phyloP scores from a whole-genome alignment of 257 asterid genomes.

The Cruciata laevipes region DNA sequence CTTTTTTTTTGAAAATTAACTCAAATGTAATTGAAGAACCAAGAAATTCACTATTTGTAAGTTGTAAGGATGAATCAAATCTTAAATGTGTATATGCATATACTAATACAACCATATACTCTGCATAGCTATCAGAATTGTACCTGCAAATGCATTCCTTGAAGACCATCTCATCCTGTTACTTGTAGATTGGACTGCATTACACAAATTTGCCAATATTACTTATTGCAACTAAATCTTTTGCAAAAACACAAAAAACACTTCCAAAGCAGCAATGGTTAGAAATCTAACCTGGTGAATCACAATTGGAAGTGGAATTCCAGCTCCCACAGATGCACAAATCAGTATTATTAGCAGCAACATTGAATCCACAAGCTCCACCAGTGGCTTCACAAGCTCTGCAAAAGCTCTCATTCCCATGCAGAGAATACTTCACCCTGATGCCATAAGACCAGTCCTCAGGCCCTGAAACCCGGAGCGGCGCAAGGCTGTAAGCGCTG shows the following conservation, averaged over 20 bases:
- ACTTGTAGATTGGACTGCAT: slow-evolving; percentile 30
- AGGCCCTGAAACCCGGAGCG: slow-evolving; percentile 56
- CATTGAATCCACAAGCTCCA: slow-evolving; percentile 73
- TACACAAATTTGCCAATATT: slow-evolving; percentile 1
- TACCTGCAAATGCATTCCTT: slow-evolving; percentile 22
- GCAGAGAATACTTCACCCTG: slow-evolving; percentile 56
- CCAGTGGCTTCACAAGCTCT: slow-evolving; percentile 86
- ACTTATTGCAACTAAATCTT: too few species aligned
- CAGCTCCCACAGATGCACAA: slow-evolving; percentile 74
- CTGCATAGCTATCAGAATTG: too few species aligned
- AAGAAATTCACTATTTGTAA: neutral
- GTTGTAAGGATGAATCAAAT: neutral
- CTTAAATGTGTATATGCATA: neutral
- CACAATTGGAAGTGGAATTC: slow-evolving; percentile 86
- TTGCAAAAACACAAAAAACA: too few species aligned
- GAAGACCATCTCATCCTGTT: slow-evolving; percentile 18
- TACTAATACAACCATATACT: neutral
- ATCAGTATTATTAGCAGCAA: slow-evolving; percentile 29
- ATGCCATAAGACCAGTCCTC: slow-evolving; percentile 83
- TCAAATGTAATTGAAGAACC: neutral
- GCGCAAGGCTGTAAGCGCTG: slow-evolving; percentile 85
- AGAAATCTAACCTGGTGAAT: slow-evolving; percentile 40
- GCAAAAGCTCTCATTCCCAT: slow-evolving; percentile 54
- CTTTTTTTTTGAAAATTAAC: neutral
- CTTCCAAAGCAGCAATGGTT: too few species aligned